phyloP scores from a whole-genome alignment of 2,329 filamentous ascomycete species.

The Alternaria sp. region DNA sequence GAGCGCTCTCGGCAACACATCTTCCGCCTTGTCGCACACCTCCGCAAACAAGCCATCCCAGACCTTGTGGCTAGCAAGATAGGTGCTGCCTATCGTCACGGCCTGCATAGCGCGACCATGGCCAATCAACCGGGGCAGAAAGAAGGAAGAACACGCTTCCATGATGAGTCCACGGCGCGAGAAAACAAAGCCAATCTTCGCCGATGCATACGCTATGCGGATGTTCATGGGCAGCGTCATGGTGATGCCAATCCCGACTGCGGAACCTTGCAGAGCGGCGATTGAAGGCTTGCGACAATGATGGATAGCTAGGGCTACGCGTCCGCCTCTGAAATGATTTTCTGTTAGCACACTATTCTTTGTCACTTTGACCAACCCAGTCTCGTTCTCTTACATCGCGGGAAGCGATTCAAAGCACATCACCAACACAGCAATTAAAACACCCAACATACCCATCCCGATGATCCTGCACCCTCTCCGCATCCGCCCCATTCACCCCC shows the following conservation, averaged over 20 bases:
- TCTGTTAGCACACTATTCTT: background rate
- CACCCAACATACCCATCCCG: constrained; percentile 55
- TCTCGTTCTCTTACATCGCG: background rate
- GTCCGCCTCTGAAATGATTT: constrained; percentile 46
- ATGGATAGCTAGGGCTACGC: constrained; percentile 61
- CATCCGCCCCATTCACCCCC: constrained; percentile 48
- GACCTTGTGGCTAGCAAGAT: constrained; percentile 57
- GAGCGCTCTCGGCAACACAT: constrained; percentile 69
- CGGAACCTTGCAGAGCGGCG: constrained; percentile 61
- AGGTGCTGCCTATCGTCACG: constrained; percentile 70
- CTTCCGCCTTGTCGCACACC: constrained; percentile 62
- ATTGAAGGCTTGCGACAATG: constrained; percentile 64
- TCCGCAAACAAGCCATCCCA: constrained; percentile 71
- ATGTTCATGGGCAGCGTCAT: constrained; percentile 65
- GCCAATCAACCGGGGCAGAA: constrained; percentile 73
- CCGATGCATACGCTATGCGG: constrained; percentile 59
- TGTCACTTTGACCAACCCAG: background rate
- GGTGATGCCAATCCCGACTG: constrained; percentile 65
- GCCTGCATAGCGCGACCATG: constrained; percentile 68
- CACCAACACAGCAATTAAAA: background rate
- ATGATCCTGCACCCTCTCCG: constrained; percentile 57
- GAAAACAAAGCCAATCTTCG: constrained; percentile 79
- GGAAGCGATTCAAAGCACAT: background rate
- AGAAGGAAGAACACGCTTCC: constrained; percentile 75
- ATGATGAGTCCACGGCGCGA: constrained; percentile 71